Conservation (phyloP, 2,329 filamentous ascomycete genomes). For the Cladorrhinum sp. region DNA sequence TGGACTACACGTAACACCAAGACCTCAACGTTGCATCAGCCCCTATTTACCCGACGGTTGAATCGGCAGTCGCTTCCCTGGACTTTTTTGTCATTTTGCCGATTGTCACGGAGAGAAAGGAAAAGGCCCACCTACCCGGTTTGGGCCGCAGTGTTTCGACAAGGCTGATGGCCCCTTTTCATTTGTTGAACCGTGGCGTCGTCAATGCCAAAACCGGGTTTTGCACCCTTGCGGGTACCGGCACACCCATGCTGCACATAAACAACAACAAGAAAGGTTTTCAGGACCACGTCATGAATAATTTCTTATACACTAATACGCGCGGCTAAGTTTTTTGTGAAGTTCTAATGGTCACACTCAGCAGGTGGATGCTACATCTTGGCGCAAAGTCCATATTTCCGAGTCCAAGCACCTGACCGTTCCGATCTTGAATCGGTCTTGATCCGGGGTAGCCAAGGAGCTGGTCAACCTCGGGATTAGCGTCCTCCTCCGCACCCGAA, state of each 20-base stretch:
- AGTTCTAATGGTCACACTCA: background rate
- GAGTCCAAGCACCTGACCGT: background rate
- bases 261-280: background rate
- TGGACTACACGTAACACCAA: background rate
- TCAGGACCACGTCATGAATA: background rate
- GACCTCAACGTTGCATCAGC: slow-evolving; percentile 18
- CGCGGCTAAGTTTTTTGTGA: background rate
- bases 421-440: background rate
- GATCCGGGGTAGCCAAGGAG: background rate
- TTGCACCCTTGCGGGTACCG: background rate
- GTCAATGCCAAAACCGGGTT: slow-evolving; percentile 13
- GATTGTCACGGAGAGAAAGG: background rate
- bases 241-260: background rate
- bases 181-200: slow-evolving; percentile 3
- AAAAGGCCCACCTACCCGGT: background rate
- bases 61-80: slow-evolving; percentile 21
- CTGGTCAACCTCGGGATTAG: background rate
- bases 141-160: slow-evolving; percentile 8
- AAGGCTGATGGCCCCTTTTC: slow-evolving; percentile 12
- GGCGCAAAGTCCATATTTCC: background rate
- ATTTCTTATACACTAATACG: background rate
- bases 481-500: background rate
- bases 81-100: slow-evolving; percentile 13
- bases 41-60: slow-evolving; percentile 25
- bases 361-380: slow-evolving; percentile 1